Base-by-base conservation (phyloP, 2,329 filamentous ascomycete species). In the Camptophora hylomeconis region DNA sequence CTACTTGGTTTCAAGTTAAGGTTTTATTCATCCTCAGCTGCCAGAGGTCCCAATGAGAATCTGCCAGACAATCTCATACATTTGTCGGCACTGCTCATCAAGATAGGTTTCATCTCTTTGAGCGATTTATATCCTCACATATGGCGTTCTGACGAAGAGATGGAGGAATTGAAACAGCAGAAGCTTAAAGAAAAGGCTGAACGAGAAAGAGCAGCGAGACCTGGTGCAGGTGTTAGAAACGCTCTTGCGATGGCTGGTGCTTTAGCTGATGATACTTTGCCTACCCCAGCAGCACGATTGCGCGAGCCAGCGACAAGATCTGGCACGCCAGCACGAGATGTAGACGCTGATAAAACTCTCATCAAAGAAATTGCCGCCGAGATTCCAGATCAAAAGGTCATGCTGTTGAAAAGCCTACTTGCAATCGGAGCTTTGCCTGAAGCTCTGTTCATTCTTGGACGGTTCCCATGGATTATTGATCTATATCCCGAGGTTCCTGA, bases 1-100 rank as follows among this genome's bases (percentile, higher is more conserved):
- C 68, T 98, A 3, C 73, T 98, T 9, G 89, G 89, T 3, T 98
- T 98, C 66, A 98, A 98, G 56, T 69, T 98, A 28, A 80, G 82
- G 9, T 98, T 93, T 53, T 98, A 98, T 49, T 80, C 82, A 21
- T 39, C 38, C 3, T 92, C 83, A 0, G 64, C 75, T 16, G 75
- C 79, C 19, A 72, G 87, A 32, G 73, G 81, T 35, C 68, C 75
- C 30, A 62, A 69, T 1, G 89, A 95, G 46, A 66, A 75, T 3
- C 65, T 95, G 2, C 89, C 89, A 0, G 81, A 89, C 20, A 98
- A 98, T 44, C 65, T 98, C 3, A 82, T 95, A 17, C 92, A 89
- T 42, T 69, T 98, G 11, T 79, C 86, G 0, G 86, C 89, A 1
- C 68, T 95, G 18, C 69, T 98, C 17, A 86, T 98, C 57, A 98